Percentiles rank a stretch among this genome's conserved stretches.
phyloP scores from a whole-genome alignment of 345 rosid species.

The Hevea brasiliensis region DNA sequence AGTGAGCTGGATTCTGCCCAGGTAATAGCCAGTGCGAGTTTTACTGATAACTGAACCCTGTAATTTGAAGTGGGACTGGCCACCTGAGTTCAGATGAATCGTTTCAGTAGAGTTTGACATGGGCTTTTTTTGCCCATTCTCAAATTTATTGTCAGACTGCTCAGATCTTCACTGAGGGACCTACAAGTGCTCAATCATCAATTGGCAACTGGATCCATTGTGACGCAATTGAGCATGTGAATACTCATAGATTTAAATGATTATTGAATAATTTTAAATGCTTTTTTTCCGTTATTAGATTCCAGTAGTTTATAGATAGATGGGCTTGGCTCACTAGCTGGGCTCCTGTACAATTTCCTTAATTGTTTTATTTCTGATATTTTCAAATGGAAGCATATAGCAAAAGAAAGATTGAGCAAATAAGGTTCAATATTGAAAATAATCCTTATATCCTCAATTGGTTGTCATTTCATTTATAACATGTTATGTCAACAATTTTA shows the following conservation, averaged over 20 bases:
- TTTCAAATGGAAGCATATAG: too few relatives aligned
- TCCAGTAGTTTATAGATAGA: neutral
- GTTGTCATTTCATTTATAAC: neutral
- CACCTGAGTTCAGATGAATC: neutral
- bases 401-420: too few relatives aligned
- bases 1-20: neutral
- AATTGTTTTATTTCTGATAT: neutral
- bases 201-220: neutral
- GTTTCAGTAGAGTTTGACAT: neutral
- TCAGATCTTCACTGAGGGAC: neutral
- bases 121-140: neutral
- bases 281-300: neutral
- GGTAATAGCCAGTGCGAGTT: neutral
- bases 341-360: neutral
- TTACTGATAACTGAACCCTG: neutral
- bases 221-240: neutral
- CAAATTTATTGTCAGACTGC: neutral
- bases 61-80: neutral
- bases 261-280: neutral
- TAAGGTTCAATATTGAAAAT: neutral
- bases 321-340: neutral
- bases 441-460: neutral
- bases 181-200: neutral
- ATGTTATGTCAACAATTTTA: conserved; percentile 3
- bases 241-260: neutral